Conservation (phyloP, 495 filamentous ascomycete genomes). For the Aspergillus bridgeri region DNA sequence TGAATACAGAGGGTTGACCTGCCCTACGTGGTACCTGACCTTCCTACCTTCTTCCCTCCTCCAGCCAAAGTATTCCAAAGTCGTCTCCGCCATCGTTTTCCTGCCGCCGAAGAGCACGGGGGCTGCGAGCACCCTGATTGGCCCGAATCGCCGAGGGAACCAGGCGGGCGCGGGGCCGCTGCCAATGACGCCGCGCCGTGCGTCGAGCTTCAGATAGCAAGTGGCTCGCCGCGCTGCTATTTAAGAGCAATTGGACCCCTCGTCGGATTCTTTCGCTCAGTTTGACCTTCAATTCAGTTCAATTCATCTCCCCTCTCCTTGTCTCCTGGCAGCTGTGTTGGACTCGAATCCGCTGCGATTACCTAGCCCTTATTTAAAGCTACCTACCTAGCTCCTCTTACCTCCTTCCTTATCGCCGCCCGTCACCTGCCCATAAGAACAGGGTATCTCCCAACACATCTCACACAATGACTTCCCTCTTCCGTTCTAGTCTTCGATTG, state of each 20-base stretch:
- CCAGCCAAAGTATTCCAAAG: no score
- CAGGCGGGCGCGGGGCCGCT: conserved; percentile 5
- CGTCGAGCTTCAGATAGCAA: background rate
- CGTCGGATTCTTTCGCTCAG: no score
- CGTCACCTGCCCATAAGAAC: background rate
- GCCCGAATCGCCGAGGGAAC: conserved; percentile 17
- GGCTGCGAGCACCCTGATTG: conserved; percentile 11
- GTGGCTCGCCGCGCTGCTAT: background rate
- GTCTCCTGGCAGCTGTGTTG: background rate
- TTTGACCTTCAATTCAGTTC: no score
- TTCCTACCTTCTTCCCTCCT: no score
- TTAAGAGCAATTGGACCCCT: background rate
- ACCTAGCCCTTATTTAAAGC: background rate
- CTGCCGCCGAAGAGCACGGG: conserved; percentile 4
- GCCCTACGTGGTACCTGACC: no score
- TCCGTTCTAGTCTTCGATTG: conserved; percentile 42
- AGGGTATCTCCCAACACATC: background rate
- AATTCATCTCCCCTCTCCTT: background rate
- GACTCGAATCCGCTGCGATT: background rate
- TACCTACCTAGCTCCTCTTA: background rate
- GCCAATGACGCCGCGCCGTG: background rate
- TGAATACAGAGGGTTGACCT: no score
- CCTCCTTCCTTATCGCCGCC: conserved; percentile 1
- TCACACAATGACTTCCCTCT: conserved; percentile 42
- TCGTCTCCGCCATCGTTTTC: no score